Evolutionary conservation across 2,329 filamentous ascomycete genomes (phyloP), one percentile per base, ranked within the genome.

Genomic region (Aspergillus felis): DNA sequence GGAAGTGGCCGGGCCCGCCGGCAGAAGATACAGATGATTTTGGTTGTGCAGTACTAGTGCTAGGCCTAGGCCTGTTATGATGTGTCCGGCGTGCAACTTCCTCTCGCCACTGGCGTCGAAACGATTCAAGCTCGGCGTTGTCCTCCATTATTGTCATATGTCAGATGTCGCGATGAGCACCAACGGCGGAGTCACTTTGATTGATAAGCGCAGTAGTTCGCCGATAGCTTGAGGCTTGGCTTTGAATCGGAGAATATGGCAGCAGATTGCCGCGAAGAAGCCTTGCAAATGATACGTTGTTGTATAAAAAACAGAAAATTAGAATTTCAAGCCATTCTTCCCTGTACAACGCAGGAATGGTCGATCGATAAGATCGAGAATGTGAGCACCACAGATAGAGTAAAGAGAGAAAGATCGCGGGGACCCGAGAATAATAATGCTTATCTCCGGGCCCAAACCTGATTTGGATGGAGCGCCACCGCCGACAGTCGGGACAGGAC

Each of bases 101-200:
- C 65, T 91, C 88, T 58, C 86, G 85, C 92, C 92, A 97, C 80
- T 91, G 83, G 68, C 85, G 84, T 63, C 93, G 87, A 76, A 97
- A 97, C 49, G 84, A 87, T 74, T 96, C 91, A 59, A 97, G 84
- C 74, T 96, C 92, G 52, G 87, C 82, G 71, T 85, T 82, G 63
- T 78, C 73, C 38, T 68, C 71, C 75, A 78, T 78, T 47, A 58
- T 70, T 57, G 58, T 54, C 54, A 53, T 56, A 38, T 24, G 14
- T 47, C 12, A 24, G 24, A 47, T 47, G 57, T 54, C 65, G 54
- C 24, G 59, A 67, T 73, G 56, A 65, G 56, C 68, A 63, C 49
- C 24, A 49, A n/a, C 55, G 12, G 28, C 49, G 42, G 56, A 32
- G 51, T 51, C n/a, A 7, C 56, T 29, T 55, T 57, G 64, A 64